Percentiles rank a stretch among this genome's conserved stretches.
These are phyloP conservation scores for Rhizomucor pusillus DNA, from an alignment of 371 early-diverging fungal genomes.

Conservation along the genomic window DNA sequence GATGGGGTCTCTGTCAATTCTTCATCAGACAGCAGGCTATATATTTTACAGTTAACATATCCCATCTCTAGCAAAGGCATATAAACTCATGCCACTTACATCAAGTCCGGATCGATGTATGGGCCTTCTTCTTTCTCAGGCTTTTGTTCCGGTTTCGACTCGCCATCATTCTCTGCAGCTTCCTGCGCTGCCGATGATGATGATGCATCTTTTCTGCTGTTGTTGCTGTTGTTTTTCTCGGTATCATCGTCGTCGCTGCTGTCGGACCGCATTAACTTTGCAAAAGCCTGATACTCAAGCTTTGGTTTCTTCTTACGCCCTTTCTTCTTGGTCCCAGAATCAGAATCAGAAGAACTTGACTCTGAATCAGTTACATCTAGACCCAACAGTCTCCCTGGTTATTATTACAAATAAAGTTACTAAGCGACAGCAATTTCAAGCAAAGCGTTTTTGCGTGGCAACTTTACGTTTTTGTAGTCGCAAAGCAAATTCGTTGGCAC, in stretches of 20 bases:
- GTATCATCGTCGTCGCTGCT: neutral
- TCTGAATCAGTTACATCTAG: neutral
- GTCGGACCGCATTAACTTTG: neutral
- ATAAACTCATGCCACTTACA: too few species aligned
- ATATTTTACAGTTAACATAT: too few species aligned
- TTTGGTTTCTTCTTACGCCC: slow-evolving; percentile 10
- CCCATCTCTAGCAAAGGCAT: too few species aligned
- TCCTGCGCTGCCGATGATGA: neutral
- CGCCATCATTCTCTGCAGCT: neutral
- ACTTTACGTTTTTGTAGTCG: neutral
- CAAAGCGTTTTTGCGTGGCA: neutral
- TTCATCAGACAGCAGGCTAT: too few species aligned
- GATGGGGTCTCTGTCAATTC: too few species aligned
- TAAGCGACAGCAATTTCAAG: neutral
- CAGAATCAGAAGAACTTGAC: slow-evolving; percentile 2
- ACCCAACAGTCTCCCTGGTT: slow-evolving; percentile 1
- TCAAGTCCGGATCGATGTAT: too few species aligned
- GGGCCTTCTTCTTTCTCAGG: too few species aligned
- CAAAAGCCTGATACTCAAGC: neutral
- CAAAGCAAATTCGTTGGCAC: neutral
- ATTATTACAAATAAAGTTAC: neutral
- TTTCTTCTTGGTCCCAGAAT: slow-evolving; percentile 1
- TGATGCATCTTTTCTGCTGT: neutral
- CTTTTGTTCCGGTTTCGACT: too few species aligned
- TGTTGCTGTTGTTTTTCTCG: neutral